phyloP scores from a whole-genome alignment of 2,329 filamentous ascomycete genomes.

The Remersonia thermophila region DNA sequence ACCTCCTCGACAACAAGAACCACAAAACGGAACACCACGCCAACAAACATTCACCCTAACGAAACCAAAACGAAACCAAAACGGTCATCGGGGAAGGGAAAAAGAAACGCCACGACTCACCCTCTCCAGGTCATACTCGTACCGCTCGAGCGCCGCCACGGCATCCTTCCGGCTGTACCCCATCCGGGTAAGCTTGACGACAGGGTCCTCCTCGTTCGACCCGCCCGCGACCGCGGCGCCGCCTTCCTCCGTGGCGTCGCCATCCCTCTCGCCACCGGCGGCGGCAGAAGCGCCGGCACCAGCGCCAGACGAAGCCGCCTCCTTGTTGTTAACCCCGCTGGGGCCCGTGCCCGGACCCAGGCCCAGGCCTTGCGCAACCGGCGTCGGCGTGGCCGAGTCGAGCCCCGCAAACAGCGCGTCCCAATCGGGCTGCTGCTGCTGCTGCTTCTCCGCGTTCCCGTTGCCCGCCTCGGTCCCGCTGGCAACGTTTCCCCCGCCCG shows the following conservation, averaged over 20 bases:
- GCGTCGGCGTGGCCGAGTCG: slow-evolving; percentile 32
- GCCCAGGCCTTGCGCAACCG: too few species aligned
- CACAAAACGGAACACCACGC: too few species aligned
- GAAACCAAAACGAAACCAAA: too few species aligned
- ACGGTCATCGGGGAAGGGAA: not conserved
- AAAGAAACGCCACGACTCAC: slow-evolving; percentile 38
- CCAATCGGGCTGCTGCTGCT: slow-evolving; percentile 64
- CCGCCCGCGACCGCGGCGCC: slow-evolving; percentile 22
- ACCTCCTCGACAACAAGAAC: too few species aligned
- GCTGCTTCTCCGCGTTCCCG: slow-evolving; percentile 28
- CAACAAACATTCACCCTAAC: too few species aligned
- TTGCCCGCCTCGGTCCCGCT: too few species aligned
- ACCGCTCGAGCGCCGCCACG: slow-evolving; percentile 75
- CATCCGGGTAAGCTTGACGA: slow-evolving; percentile 82
- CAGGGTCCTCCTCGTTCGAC: slow-evolving; percentile 71
- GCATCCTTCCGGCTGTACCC: slow-evolving; percentile 67
- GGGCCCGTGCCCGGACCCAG: slow-evolving; percentile 2
- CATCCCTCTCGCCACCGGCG: too few species aligned
- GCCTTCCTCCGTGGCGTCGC: slow-evolving; percentile 55
- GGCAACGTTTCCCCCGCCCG: too few species aligned
- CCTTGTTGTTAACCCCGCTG: slow-evolving; percentile 7
- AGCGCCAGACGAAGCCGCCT: slow-evolving; percentile 1
- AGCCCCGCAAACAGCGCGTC: slow-evolving; percentile 83
- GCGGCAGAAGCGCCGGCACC: slow-evolving; percentile 36
- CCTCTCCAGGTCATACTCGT: slow-evolving; percentile 91